Conservation (phyloP, 225 moss, liverwort and hornwort genomes). For the Pseudisothecium myosuroides region DNA sequence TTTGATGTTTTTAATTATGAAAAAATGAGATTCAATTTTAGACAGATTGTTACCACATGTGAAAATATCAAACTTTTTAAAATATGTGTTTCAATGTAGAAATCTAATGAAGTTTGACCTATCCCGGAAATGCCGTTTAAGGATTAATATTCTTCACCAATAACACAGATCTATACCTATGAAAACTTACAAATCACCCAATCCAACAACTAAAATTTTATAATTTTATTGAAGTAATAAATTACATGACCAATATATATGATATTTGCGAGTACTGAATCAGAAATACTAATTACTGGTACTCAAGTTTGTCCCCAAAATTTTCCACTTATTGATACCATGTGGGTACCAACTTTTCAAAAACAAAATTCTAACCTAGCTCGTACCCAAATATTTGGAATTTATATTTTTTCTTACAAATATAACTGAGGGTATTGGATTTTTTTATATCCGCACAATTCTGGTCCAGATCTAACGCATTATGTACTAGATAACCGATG, state of each 20-base stretch:
- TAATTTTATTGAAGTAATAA: background rate
- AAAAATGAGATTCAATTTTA: too few relatives aligned
- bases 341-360: background rate
- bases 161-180: fast-evolving
- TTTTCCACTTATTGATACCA: background rate
- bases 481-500: too few relatives aligned
- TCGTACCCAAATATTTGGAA: background rate
- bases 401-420: background rate
- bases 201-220: background rate
- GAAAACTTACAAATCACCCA: background rate
- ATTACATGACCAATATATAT: background rate
- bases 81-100: too few relatives aligned
- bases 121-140: too few relatives aligned
- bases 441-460: background rate
- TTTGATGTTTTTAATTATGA: too few relatives aligned
- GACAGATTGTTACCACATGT: too few relatives aligned
- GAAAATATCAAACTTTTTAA: too few relatives aligned
- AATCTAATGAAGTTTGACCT: too few relatives aligned
- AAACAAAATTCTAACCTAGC: background rate
- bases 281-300: background rate
- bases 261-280: background rate
- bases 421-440: background rate
- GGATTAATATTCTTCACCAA: background rate
- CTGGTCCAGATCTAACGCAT: background rate
- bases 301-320: background rate